Conservation (phyloP, 805 yeast genomes). For the Barnettozyma salicaria region DNA sequence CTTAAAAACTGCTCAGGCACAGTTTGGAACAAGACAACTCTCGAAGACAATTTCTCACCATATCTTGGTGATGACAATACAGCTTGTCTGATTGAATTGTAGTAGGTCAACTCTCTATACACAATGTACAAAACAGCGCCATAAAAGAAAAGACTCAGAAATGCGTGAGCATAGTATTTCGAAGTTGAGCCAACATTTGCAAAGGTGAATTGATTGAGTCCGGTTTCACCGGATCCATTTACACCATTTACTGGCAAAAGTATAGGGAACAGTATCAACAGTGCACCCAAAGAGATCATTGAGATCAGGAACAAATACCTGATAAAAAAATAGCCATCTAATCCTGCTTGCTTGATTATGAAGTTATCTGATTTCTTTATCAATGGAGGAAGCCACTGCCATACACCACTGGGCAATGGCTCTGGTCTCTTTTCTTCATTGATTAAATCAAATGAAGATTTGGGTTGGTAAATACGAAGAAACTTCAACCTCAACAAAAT, state of each 20-base stretch:
- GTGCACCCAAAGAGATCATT: conserved; percentile 47
- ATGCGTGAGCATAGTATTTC: conserved; percentile 82
- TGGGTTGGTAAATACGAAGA: conserved; percentile 79
- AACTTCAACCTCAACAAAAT: conserved; percentile 57
- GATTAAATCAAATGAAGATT: conserved; percentile 57
- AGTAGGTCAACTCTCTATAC: conserved; percentile 78
- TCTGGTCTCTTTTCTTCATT: conserved; percentile 60
- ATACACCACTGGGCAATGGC: conserved; percentile 63
- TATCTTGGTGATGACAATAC: conserved; percentile 77
- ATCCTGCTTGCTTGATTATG: conserved; percentile 78
- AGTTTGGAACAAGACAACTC: conserved; percentile 79
- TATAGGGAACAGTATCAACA: conserved; percentile 52
- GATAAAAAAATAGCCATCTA: conserved; percentile 91
- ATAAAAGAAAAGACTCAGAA: conserved; percentile 74
- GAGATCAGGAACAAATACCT: conserved; percentile 64
- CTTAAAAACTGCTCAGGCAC: conserved; percentile 71
- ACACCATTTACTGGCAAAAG: conserved; percentile 82
- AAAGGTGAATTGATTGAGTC: conserved; percentile 72
- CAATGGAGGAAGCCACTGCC: conserved; percentile 64
- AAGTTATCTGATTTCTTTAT: conserved; percentile 64
- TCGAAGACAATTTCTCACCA: conserved; percentile 64
- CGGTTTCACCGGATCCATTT: conserved; percentile 52
- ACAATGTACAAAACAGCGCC: conserved; percentile 63
- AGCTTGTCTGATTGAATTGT: conserved; percentile 69
- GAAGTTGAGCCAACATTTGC: conserved; percentile 57